Conservation (phyloP, 148 eudicot species). For the Rhododendron simsii region DNA sequence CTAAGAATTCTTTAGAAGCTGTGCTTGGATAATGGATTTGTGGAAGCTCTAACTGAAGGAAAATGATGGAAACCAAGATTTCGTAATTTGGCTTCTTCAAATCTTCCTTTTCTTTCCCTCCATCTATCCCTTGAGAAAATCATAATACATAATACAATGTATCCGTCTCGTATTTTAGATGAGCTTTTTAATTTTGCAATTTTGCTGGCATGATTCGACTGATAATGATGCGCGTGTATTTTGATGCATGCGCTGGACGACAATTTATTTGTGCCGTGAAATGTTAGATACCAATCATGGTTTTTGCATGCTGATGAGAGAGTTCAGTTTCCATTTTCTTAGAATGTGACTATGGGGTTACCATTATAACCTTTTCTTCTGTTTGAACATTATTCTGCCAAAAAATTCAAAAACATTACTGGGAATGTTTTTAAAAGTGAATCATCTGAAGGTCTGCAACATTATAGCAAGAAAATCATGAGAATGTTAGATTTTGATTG, state of each 20-base stretch:
- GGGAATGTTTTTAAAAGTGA: not conserved
- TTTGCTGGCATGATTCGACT: not conserved
- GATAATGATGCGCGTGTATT: not conserved
- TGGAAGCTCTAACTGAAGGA: not conserved
- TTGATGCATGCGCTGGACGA: too few species aligned
- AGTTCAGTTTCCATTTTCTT: not conserved
- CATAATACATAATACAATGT: not conserved
- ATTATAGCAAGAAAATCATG: not conserved
- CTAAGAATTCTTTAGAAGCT: not conserved
- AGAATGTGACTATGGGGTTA: not conserved
- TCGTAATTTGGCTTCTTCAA: not conserved
- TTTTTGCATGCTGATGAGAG: not conserved
- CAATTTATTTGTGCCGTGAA: not conserved
- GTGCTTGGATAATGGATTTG: not conserved
- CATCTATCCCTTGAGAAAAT: not conserved
- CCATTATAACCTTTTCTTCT: not conserved
- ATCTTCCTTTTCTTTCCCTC: not conserved
- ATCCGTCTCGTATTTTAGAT: not conserved
- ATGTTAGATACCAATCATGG: not conserved
- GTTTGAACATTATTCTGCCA: not conserved
- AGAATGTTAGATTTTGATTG: not conserved
- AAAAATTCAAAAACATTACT: not conserved
- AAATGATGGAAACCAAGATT: not conserved
- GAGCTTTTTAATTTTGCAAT: not conserved
- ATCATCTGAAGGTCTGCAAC: not conserved